These are phyloP conservation scores for Lithospermum erythrorhizon DNA, from an alignment of 257 asterid species.

Conservation along the genomic window DNA sequence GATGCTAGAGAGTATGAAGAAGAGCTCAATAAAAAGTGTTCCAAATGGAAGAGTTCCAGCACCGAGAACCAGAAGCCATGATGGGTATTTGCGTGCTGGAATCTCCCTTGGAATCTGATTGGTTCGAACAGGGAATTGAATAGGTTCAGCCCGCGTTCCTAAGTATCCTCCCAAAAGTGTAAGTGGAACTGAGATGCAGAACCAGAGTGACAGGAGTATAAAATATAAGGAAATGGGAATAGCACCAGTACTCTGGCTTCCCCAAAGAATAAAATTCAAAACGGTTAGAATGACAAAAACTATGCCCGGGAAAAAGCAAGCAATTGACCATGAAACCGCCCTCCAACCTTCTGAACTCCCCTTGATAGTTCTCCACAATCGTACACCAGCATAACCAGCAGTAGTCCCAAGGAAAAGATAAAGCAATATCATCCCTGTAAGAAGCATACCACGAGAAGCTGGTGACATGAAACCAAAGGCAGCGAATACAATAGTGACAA, in stretches of 20 bases:
- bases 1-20: constrained; percentile 13
- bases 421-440: constrained; percentile 12
- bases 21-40: constrained; percentile 13
- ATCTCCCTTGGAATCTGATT: constrained; percentile 13
- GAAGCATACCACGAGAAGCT: constrained; percentile 14
- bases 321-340: constrained; percentile 4
- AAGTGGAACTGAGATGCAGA: constrained; percentile 14
- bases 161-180: constrained; percentile 13
- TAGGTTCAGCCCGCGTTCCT: constrained; percentile 10
- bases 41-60: constrained; percentile 16
- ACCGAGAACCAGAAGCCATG: constrained; percentile 13
- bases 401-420: constrained; percentile 11
- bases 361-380: constrained; percentile 9
- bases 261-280: constrained; percentile 11
- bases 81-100: constrained; percentile 8
- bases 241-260: constrained; percentile 13
- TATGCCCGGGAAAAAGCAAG: constrained; percentile 13
- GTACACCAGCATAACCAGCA: constrained; percentile 13
- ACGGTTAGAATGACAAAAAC: constrained; percentile 9
- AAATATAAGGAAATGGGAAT: constrained; percentile 12
- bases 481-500: constrained; percentile 10
- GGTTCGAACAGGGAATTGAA: constrained; percentile 13
- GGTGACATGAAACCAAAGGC: constrained; percentile 17
- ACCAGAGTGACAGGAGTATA: constrained; percentile 11
- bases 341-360: constrained; percentile 14